Evolutionary conservation across 2,329 filamentous ascomycete genomes (phyloP).

Genomic region (Verticillium alfalfae): DNA sequence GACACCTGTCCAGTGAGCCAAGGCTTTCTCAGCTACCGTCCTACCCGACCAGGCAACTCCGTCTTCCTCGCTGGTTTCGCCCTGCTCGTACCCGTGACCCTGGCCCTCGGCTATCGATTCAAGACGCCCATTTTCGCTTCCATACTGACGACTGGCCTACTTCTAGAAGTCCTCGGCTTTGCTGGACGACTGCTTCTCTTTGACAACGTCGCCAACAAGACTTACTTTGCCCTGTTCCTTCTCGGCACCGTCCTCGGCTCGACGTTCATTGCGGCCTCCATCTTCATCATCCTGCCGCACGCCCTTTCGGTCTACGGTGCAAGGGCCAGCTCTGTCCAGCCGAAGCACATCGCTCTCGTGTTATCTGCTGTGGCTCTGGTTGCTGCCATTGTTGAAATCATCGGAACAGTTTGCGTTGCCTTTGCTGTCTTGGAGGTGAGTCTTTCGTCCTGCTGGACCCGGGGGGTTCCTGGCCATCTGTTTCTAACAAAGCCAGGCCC

Average conservation of each 20-base stretch:
- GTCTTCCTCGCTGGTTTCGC: slow-evolving; percentile 33
- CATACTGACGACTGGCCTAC: slow-evolving; percentile 31
- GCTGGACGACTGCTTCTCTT: slow-evolving; percentile 37
- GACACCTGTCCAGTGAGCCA: slow-evolving; percentile 24
- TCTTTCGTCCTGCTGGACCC: not conserved
- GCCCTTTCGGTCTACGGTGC: slow-evolving; percentile 41
- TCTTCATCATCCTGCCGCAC: slow-evolving; percentile 40
- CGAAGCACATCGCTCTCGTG: slow-evolving; percentile 24
- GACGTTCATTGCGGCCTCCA: slow-evolving; percentile 35
- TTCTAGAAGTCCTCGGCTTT: slow-evolving; percentile 40
- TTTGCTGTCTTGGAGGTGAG: slow-evolving; percentile 18
- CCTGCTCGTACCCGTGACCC: slow-evolving; percentile 28
- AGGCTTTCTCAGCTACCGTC: slow-evolving; percentile 30
- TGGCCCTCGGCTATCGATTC: slow-evolving; percentile 31
- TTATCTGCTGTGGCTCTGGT: slow-evolving; percentile 28
- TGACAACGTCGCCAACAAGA: slow-evolving; percentile 21
- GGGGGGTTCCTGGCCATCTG: not conserved
- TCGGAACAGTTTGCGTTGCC: slow-evolving; percentile 33
- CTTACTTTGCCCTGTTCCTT: slow-evolving; percentile 36
- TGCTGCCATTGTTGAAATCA: slow-evolving; percentile 24
- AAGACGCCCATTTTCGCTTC: slow-evolving; percentile 33
- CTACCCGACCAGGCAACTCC: slow-evolving; percentile 31
- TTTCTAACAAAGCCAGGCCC: slow-evolving; percentile 15
- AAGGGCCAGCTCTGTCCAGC: slow-evolving; percentile 28
- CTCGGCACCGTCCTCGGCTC: slow-evolving; percentile 42